These are phyloP conservation scores for Clitoria ternatea DNA, from an alignment of 306 rosid species.

Conservation along the genomic window DNA sequence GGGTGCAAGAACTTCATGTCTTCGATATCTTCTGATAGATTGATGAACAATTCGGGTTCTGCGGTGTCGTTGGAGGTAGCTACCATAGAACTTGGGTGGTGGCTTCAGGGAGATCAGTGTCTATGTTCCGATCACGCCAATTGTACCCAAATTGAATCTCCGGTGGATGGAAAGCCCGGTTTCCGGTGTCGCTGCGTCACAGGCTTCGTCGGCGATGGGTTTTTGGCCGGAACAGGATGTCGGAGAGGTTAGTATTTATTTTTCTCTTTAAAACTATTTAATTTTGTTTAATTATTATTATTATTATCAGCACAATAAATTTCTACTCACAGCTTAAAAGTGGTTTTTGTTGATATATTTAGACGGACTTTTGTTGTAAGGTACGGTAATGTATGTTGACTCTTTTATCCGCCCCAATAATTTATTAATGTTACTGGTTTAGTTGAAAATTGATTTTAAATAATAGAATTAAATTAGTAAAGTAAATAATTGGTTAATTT, in stretches of 20 bases:
- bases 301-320: background rate
- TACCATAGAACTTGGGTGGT: constrained; percentile 74
- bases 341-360: too few relatives aligned
- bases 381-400: too few relatives aligned
- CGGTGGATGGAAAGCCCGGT: constrained; percentile 23
- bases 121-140: constrained; percentile 48
- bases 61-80: constrained; percentile 59
- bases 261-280: too few relatives aligned
- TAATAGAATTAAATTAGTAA: too few relatives aligned
- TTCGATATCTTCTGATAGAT: constrained; percentile 47
- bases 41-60: constrained; percentile 21
- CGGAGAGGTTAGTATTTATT: constrained; percentile 61
- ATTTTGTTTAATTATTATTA: background rate
- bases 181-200: constrained; percentile 54
- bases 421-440: too few relatives aligned
- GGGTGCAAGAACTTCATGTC: constrained; percentile 51
- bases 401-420: too few relatives aligned
- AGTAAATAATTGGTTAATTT: too few relatives aligned
- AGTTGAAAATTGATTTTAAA: too few relatives aligned
- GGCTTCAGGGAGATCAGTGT: constrained; percentile 63
- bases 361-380: too few relatives aligned
- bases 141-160: constrained; percentile 37
- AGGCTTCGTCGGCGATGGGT: constrained; percentile 75
- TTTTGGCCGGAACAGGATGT: constrained; percentile 63
- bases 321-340: background rate